Evolutionary conservation across 2,329 filamentous ascomycete genomes (phyloP), one percentile per base, ranked within the genome.

Genomic region (Verticillium longisporum): DNA sequence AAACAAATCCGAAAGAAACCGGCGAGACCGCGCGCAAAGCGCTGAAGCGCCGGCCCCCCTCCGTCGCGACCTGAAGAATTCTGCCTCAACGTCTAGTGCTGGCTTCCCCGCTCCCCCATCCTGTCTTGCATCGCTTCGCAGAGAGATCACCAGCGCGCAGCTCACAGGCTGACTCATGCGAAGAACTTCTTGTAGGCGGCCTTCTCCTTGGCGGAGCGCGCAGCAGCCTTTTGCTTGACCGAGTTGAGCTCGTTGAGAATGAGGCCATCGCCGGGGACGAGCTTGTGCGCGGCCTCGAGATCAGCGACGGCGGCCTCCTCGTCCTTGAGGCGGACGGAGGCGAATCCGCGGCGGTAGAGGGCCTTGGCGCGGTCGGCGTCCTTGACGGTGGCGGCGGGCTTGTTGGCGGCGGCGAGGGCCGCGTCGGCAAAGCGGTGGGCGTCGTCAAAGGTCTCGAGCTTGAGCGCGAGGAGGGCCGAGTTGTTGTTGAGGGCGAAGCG

Each of bases 111-210:
- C 26, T 31, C 26, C 26, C 26, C 26, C 4, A 3, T 3, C 26
- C 26, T 31, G 26, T 31, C 26, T 31, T 31, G 26, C 3, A 4
- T 4, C 26, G 26, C 26, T 31, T 31, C 4, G 3, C 26, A 4
- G 26, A 31, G 4, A 31, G 4, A 31, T 3, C 26, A 3, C 26
- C 26, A 3, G 4, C 4, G 4, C 26, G 26, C 26, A 3, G 26
- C 4, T 31, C 26, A 31, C 26, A 31, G 26, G 26, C 3, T 3
- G 3, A 15, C 37, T 75, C 70, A 87, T 50, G 80, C 74, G 72
- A 98, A 98, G 77, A 96, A 95, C 79, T 96, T 98, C 79, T 89
- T 90, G 74, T 94, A 96, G 88, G 32, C 89, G 68, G 90, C 84
- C 26, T 93, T 96, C 81, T 97, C 91, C 85, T 93, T 96, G 73